Base-by-base conservation (phyloP, 306 rosid species). In the Prunus dulcis region DNA sequence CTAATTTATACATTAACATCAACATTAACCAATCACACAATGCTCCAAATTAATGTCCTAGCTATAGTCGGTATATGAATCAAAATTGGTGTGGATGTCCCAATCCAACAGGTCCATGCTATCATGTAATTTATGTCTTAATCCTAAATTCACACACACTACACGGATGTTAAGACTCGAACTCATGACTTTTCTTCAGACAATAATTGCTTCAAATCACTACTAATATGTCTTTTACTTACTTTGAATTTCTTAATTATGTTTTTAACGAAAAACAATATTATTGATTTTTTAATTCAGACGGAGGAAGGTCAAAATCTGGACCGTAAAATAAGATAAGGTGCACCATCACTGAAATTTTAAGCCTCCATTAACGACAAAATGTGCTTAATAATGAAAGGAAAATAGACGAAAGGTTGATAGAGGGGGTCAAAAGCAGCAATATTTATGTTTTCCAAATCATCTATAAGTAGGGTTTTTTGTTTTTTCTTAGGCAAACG, bases 1-100 rank as follows among this genome's bases (percentile, higher is more conserved):
- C 45, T 81, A 83, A 84, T 50, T 88, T 81, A 78, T 69, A 79
- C 67, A 75, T 87, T 78, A 79, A 77, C 89, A 84, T 86, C 89
- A 86, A 30, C 67, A 43, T 73, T 66, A 56, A 50, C 76, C 77
- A 11, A 79, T 81, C 67, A 70, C 81, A 56, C 75, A 57, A 75
- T 60, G 69, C 68, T 55, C 80, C 75, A n/a, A 72, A 41, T 74
- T 55, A 62, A 49, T 74, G 52, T 38, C 53, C 71, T 56, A 55
- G 41, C 43, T 38, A 38, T 38, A 38, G 43, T 38, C 43, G 43
- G 43, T 38, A 38, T 38, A 38, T 38, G 43, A 38, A 38, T 6
- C 43, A 0, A 38, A 38, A 38, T 38, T 38, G 43, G 43, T 38
- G 87, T 83, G 76, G 84, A 78, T 69, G 73, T 58, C 67, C 62